Evolutionary conservation across 2,329 filamentous ascomycete species (phyloP).

Genomic region (Xylariaceae sp.): DNA sequence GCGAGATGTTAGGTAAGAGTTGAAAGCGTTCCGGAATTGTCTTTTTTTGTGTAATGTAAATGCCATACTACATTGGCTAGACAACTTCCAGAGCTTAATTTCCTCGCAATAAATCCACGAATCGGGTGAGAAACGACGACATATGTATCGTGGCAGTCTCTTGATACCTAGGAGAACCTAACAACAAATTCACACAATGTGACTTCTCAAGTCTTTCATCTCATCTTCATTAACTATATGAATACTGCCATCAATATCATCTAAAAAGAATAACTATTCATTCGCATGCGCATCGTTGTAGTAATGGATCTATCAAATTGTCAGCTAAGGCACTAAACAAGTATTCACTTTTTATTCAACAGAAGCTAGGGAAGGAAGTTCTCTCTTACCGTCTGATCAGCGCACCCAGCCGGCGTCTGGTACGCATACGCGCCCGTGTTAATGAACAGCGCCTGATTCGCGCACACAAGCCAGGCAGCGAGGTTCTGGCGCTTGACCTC

Average conservation of each 20-base stretch:
- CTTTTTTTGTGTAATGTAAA: too few species aligned
- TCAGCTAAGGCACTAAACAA: background rate
- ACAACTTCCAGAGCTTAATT: too few species aligned
- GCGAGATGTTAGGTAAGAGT: too few species aligned
- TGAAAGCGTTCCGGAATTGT: too few species aligned
- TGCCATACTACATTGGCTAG: too few species aligned
- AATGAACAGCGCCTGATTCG: slow-evolving; percentile 58
- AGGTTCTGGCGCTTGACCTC: slow-evolving; percentile 59
- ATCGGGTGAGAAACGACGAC: too few species aligned
- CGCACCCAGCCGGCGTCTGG: slow-evolving; percentile 62
- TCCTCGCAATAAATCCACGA: too few species aligned
- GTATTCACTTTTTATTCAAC: background rate
- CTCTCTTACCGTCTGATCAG: slow-evolving; percentile 61
- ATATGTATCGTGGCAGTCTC: too few species aligned
- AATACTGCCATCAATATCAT: background rate
- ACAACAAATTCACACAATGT: background rate
- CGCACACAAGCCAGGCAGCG: slow-evolving; percentile 65
- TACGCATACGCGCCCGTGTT: slow-evolving; percentile 66
- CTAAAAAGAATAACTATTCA: background rate
- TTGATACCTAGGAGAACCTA: too few species aligned
- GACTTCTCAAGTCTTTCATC: background rate
- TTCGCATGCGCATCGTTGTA: slow-evolving; percentile 49
- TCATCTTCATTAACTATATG: background rate
- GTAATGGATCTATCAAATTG: slow-evolving; percentile 47
- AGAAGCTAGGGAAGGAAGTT: background rate